A percentile compares a stretch with the other conserved stretches of the same genome.
These are phyloP conservation scores for Tolypocladium tropicale DNA, from an alignment of 2,329 filamentous ascomycete genomes.

Conservation along the genomic window DNA sequence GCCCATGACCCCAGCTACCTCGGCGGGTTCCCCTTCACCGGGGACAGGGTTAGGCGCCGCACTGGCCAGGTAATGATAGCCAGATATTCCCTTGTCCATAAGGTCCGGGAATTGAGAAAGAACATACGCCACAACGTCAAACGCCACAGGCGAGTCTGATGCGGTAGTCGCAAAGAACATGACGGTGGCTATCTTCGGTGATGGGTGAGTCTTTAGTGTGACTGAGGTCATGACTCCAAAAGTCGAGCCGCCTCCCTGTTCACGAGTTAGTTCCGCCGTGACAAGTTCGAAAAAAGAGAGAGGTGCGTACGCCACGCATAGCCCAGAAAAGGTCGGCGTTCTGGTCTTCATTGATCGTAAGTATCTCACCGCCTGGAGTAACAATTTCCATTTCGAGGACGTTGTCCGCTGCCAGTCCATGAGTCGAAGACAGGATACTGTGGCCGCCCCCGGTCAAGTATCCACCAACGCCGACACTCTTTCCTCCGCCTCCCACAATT, in stretches of 20 bases:
- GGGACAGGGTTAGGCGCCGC: constrained; percentile 24
- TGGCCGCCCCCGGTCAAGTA: constrained; percentile 55
- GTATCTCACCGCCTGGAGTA: constrained; percentile 36
- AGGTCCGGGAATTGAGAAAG: constrained; percentile 35
- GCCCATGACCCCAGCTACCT: constrained; percentile 24
- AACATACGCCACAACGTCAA: constrained; percentile 35
- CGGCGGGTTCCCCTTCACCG: constrained; percentile 18
- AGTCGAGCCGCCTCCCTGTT: constrained; percentile 45
- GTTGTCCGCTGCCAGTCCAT: constrained; percentile 53
- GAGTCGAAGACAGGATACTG: constrained; percentile 37
- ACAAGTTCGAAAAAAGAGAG: neutral
- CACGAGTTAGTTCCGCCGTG: neutral
- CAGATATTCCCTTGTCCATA: constrained; percentile 39
- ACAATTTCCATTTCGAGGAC: constrained; percentile 49
- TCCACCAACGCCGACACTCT: constrained; percentile 48
- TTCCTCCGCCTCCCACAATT: constrained; percentile 44
- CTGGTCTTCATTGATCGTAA: constrained; percentile 40
- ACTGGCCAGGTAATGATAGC: constrained; percentile 31
- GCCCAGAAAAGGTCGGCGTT: constrained; percentile 56
- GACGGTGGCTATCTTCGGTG: constrained; percentile 20
- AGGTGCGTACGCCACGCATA: constrained; percentile 38
- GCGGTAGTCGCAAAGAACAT: constrained; percentile 11
- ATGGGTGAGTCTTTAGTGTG: constrained; percentile 41
- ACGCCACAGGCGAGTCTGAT: constrained; percentile 26
- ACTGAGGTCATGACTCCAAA: constrained; percentile 51